These are phyloP conservation scores for Arabidopsis suecica DNA, from an alignment of 345 rosid species.

Conservation along the genomic window DNA sequence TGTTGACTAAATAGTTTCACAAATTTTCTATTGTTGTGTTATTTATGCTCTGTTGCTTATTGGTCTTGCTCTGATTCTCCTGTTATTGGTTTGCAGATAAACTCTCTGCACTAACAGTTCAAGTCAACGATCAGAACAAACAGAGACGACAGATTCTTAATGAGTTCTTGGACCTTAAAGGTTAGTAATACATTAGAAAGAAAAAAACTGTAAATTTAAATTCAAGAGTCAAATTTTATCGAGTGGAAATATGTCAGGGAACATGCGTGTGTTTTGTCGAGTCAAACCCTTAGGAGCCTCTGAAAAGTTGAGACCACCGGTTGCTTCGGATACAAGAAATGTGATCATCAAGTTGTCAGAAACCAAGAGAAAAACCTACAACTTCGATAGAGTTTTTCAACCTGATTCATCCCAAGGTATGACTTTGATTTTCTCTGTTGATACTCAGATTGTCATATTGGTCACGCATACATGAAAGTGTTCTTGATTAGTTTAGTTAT, in stretches of 20 bases:
- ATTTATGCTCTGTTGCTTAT: background rate
- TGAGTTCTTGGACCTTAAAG: slow-evolving; percentile 80
- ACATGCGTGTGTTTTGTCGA: slow-evolving; percentile 84
- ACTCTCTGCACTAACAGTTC: slow-evolving; percentile 49
- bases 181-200: slow-evolving; percentile 39
- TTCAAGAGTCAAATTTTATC: slow-evolving; percentile 1
- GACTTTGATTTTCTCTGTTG: background rate
- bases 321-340: slow-evolving; percentile 56
- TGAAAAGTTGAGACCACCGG: slow-evolving; percentile 45
- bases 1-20: background rate
- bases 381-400: slow-evolving; percentile 67
- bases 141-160: slow-evolving; percentile 69
- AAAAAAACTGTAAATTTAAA: background rate
- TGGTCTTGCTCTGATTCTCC: background rate
- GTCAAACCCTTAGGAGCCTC: slow-evolving; percentile 54
- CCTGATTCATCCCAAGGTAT: slow-evolving; percentile 78
- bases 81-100: slow-evolving; percentile 53
- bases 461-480: slow-evolving; percentile 1
- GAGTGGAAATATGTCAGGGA: slow-evolving; percentile 47
- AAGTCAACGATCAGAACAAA: slow-evolving; percentile 55
- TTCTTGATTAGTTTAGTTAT: slow-evolving; percentile 3
- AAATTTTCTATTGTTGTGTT: background rate
- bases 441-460: background rate
- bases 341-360: slow-evolving; percentile 53
- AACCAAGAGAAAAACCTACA: slow-evolving; percentile 58